A percentile compares a stretch with the other conserved stretches of the same genome.
These are phyloP conservation scores for Mortierella sp. DNA, from an alignment of 371 early-diverging fungal genomes.

Conservation along the genomic window DNA sequence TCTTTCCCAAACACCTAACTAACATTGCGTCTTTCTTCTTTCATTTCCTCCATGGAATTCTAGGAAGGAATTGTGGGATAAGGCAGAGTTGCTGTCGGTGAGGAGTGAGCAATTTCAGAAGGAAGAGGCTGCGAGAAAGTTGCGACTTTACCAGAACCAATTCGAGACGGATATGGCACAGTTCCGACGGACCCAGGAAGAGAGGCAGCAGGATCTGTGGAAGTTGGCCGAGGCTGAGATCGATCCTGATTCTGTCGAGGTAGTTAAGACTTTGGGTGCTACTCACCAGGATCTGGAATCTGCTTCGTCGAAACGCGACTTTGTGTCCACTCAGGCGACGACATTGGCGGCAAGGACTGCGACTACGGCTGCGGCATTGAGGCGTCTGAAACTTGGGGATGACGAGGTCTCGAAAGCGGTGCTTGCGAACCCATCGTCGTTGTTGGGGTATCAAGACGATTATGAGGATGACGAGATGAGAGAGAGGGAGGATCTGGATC, in stretches of 20 bases:
- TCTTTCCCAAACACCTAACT: not conserved
- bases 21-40: not conserved
- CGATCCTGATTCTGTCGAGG: not conserved
- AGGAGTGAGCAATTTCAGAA: conserved; percentile 45
- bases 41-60: not conserved
- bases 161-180: conserved; percentile 49
- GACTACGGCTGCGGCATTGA: not conserved
- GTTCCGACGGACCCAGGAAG: conserved; percentile 37
- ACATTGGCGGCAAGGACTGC: not conserved
- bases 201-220: conserved; percentile 33
- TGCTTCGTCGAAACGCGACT: not conserved
- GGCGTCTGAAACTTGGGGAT: not conserved
- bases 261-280: not conserved
- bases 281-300: not conserved
- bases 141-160: conserved; percentile 34
- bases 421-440: not conserved
- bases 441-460: conserved; percentile 8
- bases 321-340: not conserved
- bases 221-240: conserved; percentile 19
- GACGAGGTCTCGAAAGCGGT: not conserved
- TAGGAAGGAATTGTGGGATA: conserved; percentile 55
- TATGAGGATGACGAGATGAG: conserved; percentile 20
- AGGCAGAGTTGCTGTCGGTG: conserved; percentile 41
- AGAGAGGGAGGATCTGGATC: conserved; percentile 38
- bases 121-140: conserved; percentile 40